A percentile compares a stretch with the other conserved stretches of the same genome.
phyloP scores from a whole-genome alignment of 345 rosid species.

The Cardamine occulta region DNA sequence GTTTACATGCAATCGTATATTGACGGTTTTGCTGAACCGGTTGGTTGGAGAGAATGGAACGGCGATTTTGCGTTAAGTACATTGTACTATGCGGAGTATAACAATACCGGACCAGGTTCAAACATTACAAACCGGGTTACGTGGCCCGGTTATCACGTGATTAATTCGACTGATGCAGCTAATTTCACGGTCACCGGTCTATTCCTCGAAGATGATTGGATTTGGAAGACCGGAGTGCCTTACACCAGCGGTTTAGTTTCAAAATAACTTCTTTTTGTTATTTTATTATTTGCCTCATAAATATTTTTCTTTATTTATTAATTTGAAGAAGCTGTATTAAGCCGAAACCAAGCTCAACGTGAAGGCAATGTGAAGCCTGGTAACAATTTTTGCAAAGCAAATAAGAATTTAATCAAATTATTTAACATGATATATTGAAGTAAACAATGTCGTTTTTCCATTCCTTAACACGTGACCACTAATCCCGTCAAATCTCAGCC shows the following conservation, averaged over 20 bases:
- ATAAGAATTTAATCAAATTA: not conserved
- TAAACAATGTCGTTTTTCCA: not conserved
- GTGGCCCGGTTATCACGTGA: constrained; percentile 73
- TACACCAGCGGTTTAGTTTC: constrained; percentile 36
- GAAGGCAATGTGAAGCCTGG: constrained; percentile 27
- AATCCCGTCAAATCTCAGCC: not conserved
- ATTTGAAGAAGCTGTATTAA: constrained; percentile 18
- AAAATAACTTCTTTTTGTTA: not conserved
- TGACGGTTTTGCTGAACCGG: constrained; percentile 60
- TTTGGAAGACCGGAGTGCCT: constrained; percentile 76
- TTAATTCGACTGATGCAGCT: constrained; percentile 67
- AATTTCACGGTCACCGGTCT: constrained; percentile 66
- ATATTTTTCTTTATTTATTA: not conserved
- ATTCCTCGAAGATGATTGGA: constrained; percentile 67
- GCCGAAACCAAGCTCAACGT: constrained; percentile 29
- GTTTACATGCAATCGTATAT: constrained; percentile 62
- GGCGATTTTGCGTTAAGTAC: constrained; percentile 71
- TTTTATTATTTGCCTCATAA: not conserved
- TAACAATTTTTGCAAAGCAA: not conserved
- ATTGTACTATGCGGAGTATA: constrained; percentile 72
- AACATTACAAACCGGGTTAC: constrained; percentile 60
- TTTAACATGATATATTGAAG: not conserved
- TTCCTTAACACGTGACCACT: not conserved
- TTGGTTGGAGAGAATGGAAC: constrained; percentile 77
- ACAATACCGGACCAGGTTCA: constrained; percentile 77